Conservation (phyloP, 257 asterid genomes). For the Fraxinus cuspidata region DNA sequence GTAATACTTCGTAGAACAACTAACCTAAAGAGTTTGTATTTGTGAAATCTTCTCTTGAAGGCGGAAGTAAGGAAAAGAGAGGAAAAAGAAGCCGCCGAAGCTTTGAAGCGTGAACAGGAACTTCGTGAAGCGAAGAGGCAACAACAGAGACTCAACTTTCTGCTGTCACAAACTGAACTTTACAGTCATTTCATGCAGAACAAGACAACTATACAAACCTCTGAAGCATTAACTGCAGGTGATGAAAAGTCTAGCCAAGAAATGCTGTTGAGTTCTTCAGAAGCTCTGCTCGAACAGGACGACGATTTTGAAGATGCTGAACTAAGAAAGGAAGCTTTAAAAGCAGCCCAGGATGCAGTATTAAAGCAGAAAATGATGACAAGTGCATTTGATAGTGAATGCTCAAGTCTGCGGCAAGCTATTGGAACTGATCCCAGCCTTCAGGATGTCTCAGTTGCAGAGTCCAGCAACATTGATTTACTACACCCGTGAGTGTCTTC, state of each 20-base stretch:
- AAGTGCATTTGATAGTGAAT: constrained; percentile 84
- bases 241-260: constrained; percentile 54
- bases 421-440: constrained; percentile 59
- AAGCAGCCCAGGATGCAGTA: constrained; percentile 99
- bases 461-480: constrained; percentile 79
- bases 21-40: constrained; percentile 12
- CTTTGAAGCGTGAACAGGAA: constrained; percentile 96
- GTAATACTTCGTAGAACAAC: constrained; percentile 17
- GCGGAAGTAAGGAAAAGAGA: constrained; percentile 95
- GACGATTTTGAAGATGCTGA: constrained; percentile 96
- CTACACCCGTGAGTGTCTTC: constrained; percentile 82
- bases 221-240: constrained; percentile 54
- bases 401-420: constrained; percentile 67
- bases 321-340: constrained; percentile 89
- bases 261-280: constrained; percentile 51
- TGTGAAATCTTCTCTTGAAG: constrained; percentile 46
- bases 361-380: constrained; percentile 93
- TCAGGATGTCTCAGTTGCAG: constrained; percentile 68
- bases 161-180: constrained; percentile 95
- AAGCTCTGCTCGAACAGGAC: constrained; percentile 59
- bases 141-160: constrained; percentile 95
- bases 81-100: constrained; percentile 99
- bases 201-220: constrained; percentile 64
- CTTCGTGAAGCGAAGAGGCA: constrained; percentile 99
- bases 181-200: constrained; percentile 99